Conservation (phyloP, 2,329 filamentous ascomycete genomes). For the Pseudohalonectria lignicola region DNA sequence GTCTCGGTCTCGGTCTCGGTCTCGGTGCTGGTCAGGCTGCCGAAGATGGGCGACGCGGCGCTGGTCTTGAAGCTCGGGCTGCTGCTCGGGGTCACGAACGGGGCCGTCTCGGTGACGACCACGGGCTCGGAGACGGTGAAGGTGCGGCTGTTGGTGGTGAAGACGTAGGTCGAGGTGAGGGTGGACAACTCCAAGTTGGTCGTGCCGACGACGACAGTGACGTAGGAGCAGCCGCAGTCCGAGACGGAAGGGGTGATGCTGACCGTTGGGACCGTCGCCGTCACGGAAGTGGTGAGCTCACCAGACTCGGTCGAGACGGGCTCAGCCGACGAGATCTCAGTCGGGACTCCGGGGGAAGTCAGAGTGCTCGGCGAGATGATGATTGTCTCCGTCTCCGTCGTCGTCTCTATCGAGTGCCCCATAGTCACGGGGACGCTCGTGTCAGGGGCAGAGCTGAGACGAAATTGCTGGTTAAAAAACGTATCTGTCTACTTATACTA, state of each 20-base stretch:
- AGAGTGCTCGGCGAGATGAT: too few relatives aligned
- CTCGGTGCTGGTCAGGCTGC: background rate
- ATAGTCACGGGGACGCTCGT: too few relatives aligned
- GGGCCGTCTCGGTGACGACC: constrained; percentile 1
- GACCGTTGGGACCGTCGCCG: constrained; percentile 1
- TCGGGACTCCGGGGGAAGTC: too few relatives aligned
- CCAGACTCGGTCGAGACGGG: background rate
- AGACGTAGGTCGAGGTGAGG: background rate
- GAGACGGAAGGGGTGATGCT: background rate
- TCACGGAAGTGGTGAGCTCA: constrained; percentile 1
- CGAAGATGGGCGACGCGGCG: background rate
- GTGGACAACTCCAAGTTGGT: background rate
- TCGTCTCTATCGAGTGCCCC: too few relatives aligned
- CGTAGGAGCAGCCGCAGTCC: background rate
- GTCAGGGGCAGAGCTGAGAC: too few relatives aligned
- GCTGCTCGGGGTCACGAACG: background rate
- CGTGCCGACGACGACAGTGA: background rate
- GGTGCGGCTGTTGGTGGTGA: constrained; percentile 2
- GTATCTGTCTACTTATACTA: too few relatives aligned
- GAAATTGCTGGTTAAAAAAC: too few relatives aligned
- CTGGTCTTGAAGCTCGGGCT: background rate
- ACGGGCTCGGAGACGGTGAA: background rate
- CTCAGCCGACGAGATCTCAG: too few relatives aligned
- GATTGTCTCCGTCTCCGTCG: too few relatives aligned
- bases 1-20: background rate